A percentile compares a stretch with the other conserved stretches of the same genome.
Conservation (phyloP, 2,329 filamentous ascomycete species). For the Alternaria sp. region DNA sequence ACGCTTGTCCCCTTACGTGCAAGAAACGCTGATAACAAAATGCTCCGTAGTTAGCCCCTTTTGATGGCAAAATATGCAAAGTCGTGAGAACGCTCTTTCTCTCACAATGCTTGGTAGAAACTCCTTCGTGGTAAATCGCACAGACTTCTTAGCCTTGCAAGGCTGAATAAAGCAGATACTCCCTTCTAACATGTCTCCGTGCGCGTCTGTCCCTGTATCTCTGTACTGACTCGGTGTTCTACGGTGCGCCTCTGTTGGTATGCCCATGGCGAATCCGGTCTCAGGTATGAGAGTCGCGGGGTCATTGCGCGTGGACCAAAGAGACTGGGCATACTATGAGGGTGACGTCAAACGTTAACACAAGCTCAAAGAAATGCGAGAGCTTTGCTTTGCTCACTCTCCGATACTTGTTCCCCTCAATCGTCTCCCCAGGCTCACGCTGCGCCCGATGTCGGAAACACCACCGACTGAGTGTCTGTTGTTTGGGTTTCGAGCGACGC, state of each 20-base stretch:
- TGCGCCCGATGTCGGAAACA: constrained; percentile 34
- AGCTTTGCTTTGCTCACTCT: constrained; percentile 36
- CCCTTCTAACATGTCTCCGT: background rate
- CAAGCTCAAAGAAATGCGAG: constrained; percentile 3
- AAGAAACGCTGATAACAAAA: background rate
- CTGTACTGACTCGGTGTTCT: background rate
- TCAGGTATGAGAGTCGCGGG: background rate
- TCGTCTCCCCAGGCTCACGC: constrained; percentile 36
- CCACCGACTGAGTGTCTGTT: constrained; percentile 40
- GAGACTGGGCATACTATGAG: constrained; percentile 27
- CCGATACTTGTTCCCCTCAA: constrained; percentile 38
- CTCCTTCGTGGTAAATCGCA: background rate
- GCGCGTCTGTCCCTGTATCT: background rate
- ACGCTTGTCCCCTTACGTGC: background rate
- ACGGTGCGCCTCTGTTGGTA: background rate
- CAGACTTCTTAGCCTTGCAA: background rate
- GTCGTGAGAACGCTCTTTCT: background rate
- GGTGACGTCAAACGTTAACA: constrained; percentile 38
- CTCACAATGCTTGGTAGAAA: background rate
- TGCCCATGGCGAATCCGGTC: background rate
- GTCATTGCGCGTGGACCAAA: constrained; percentile 16
- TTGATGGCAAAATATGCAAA: background rate
- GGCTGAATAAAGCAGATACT: background rate
- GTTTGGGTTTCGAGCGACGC: constrained; percentile 30
- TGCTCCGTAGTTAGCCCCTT: background rate